Base-by-base conservation (phyloP, 2,329 filamentous ascomycete species). In the Parastagonospora avenae region DNA sequence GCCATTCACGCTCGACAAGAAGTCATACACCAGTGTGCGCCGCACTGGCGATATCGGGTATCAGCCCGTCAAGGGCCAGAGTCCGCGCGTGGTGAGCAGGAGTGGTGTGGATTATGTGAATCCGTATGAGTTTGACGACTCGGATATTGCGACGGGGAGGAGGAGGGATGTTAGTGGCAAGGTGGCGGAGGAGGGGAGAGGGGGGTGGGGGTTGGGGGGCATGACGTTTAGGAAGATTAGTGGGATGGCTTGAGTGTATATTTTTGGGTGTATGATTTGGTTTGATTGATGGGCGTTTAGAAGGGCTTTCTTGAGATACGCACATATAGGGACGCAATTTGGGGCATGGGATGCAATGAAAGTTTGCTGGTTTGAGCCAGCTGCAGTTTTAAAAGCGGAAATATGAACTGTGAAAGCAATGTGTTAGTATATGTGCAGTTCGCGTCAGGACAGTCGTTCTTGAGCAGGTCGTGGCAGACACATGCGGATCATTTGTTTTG, bases 101-200 rank as follows among this genome's bases (percentile, higher is more conserved):
- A 75, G 72, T 4, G 79, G 79, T 4, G 75, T 78, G 3, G 79
- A 81, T 43, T 74, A 78, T 48, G 67, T 72, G 15, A 76, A 75
- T 48, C 61, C 63, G 56, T 69, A 68, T 28, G 58, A 64, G 35
- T 66, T 63, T 50, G 68, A 72, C 2, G 64, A 62, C 15, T 62
- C 66, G 46, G 61, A 71, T 60, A 52, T 74, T 41, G 71, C 68
- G 14, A 68, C 61, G 36, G 66, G 62, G 4, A 52, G 66, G 39
- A 54, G 69, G 52, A 45, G 65, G 44, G 85, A 88, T 54, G 87
- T 90, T 2, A 91, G 88, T 66, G 89, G 89, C 1, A 90, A 89
- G 77, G 73, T 86, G 48, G 88, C 82, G 0, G 89, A 92, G 69
- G 89, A 92, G 68, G 89, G 89, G 2, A 76, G 82, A 40, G 84